phyloP scores from a whole-genome alignment of 1,139 yeast species.

The Nematodospora anomalae region DNA sequence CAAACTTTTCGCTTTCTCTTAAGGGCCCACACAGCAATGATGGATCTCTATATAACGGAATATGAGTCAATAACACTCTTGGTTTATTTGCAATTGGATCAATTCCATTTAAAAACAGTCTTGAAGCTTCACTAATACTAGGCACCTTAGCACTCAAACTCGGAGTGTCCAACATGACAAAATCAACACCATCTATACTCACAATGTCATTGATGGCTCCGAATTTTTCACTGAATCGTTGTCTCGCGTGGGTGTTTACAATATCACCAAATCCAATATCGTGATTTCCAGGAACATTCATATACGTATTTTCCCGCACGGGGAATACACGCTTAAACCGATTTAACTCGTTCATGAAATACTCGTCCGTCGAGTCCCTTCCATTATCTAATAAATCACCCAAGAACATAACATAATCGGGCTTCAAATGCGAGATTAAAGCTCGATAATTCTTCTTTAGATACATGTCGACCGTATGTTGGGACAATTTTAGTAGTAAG shows the following conservation, averaged over 20 bases:
- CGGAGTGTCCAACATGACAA: slow-evolving; percentile 46
- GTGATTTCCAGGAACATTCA: slow-evolving; percentile 54
- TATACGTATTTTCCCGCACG: slow-evolving; percentile 4
- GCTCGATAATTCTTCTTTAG: slow-evolving; percentile 47
- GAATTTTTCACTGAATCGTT: slow-evolving; percentile 39
- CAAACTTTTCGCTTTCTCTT: slow-evolving; percentile 34
- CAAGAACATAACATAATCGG: slow-evolving; percentile 48
- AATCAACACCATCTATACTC: slow-evolving; percentile 41
- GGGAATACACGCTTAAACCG: slow-evolving; percentile 44
- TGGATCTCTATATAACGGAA: slow-evolving; percentile 48
- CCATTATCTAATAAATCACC: slow-evolving; percentile 61
- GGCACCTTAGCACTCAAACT: slow-evolving; percentile 39
- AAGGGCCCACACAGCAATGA: slow-evolving; percentile 42
- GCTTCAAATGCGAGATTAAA: slow-evolving; percentile 35
- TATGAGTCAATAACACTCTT: slow-evolving; percentile 46
- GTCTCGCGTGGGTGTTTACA: slow-evolving; percentile 37
- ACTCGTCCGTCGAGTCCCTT: slow-evolving; percentile 39
- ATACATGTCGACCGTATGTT: slow-evolving; percentile 52
- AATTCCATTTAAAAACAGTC: slow-evolving; percentile 26
- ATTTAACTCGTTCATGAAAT: slow-evolving; percentile 35
- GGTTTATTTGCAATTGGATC: slow-evolving; percentile 23
- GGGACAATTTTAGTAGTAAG: slow-evolving; percentile 37
- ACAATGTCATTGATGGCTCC: slow-evolving; percentile 39
- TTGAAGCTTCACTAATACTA: slow-evolving; percentile 28
- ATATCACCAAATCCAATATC: slow-evolving; percentile 57